Conservation (phyloP, 805 yeast genomes). For the Zygosaccharomyces siamensis region DNA sequence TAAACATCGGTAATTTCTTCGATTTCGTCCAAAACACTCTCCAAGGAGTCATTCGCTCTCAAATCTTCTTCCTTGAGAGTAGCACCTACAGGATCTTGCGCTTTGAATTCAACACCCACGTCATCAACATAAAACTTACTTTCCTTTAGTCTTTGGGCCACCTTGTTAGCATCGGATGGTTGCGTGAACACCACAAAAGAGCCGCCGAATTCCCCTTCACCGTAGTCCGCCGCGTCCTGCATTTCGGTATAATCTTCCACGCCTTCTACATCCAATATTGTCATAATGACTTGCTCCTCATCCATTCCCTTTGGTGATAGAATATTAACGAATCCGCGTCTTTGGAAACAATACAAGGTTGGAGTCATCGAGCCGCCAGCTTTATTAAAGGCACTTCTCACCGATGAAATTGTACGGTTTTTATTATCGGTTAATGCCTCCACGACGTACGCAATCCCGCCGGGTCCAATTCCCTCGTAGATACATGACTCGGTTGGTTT, state of each 20-base stretch:
- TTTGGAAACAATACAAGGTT: conserved; percentile 69
- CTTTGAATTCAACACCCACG: conserved; percentile 62
- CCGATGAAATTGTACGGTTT: conserved; percentile 69
- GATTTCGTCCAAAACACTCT: conserved; percentile 62
- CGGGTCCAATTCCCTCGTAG: conserved; percentile 91
- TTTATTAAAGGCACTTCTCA: conserved; percentile 70
- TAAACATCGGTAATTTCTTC: conserved; percentile 81
- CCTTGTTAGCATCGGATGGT: conserved; percentile 54
- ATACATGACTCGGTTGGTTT: conserved; percentile 50
- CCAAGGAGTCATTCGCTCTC: conserved; percentile 50
- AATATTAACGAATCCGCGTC: conserved; percentile 66
- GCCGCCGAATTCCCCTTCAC: conserved; percentile 19
- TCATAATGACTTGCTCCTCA: conserved; percentile 66
- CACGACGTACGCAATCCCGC: conserved; percentile 79
- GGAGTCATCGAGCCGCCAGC: conserved; percentile 70
- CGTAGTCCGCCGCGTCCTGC: conserved; percentile 22
- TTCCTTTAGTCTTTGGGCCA: conserved; percentile 54
- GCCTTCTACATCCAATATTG: conserved; percentile 63
- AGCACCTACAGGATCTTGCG: conserved; percentile 57
- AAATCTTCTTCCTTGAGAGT: conserved; percentile 51
- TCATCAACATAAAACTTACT: conserved; percentile 55
- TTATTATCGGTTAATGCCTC: conserved; percentile 89
- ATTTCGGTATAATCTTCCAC: conserved; percentile 71
- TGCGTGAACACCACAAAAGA: conserved; percentile 53
- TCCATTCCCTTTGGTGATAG: conserved; percentile 36